A percentile compares a stretch with the other conserved stretches of the same genome.
phyloP scores from a whole-genome alignment of 2,329 filamentous ascomycete species.

The Penicillium digitatum region DNA sequence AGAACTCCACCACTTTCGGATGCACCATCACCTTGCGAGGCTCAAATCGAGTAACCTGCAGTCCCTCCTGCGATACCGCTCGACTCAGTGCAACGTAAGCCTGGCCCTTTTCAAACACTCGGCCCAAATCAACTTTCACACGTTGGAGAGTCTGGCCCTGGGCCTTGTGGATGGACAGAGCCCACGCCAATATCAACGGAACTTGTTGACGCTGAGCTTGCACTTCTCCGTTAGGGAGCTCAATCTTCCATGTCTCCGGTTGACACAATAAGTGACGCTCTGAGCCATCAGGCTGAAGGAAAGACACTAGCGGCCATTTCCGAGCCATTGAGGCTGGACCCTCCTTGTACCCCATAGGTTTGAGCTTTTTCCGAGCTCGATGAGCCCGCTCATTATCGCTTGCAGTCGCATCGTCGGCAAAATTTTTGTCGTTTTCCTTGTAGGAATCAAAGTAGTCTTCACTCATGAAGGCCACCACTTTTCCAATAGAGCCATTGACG shows the following conservation, averaged over 20 bases:
- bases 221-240: slow-evolving; percentile 90
- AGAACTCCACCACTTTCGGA: slow-evolving; percentile 78
- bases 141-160: slow-evolving; percentile 91
- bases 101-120: slow-evolving; percentile 94
- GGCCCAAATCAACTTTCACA: slow-evolving; percentile 89
- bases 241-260: slow-evolving; percentile 91
- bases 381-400: slow-evolving; percentile 43
- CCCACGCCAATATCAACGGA: slow-evolving; percentile 93
- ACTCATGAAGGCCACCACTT: slow-evolving; percentile 75
- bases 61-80: slow-evolving; percentile 78
- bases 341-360: slow-evolving; percentile 49
- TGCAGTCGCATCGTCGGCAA: slow-evolving; percentile 49
- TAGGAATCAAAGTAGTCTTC: slow-evolving; percentile 59
- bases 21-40: slow-evolving; percentile 92
- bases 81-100: slow-evolving; percentile 95
- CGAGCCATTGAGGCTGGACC: slow-evolving; percentile 49
- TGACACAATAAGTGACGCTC: slow-evolving; percentile 73
- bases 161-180: slow-evolving; percentile 94
- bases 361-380: slow-evolving; percentile 54
- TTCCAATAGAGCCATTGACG: slow-evolving; percentile 91
- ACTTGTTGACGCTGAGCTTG: slow-evolving; percentile 80
- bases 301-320: slow-evolving; percentile 79
- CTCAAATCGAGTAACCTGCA: slow-evolving; percentile 87
- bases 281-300: slow-evolving; percentile 73
- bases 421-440: slow-evolving; percentile 55